phyloP scores from a whole-genome alignment of 2,329 filamentous ascomycete species.

The Ceratocystis smalleyi region DNA sequence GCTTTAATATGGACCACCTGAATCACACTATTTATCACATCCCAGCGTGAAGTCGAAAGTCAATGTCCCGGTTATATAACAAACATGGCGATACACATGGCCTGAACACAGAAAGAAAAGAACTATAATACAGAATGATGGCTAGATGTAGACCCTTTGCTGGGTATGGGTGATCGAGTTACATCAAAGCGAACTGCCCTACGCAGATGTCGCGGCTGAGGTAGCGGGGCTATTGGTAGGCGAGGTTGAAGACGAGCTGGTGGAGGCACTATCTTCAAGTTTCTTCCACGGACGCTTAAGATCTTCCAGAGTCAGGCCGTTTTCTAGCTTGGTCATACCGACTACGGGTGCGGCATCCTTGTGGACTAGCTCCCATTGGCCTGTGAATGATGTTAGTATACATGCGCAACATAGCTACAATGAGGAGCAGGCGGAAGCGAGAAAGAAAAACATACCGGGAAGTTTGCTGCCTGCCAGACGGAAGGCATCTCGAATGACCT shows the following conservation, averaged over 20 bases:
- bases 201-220: slow-evolving; percentile 6
- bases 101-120: slow-evolving; percentile 3
- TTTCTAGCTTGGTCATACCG: slow-evolving; percentile 69
- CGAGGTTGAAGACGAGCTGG: neutral
- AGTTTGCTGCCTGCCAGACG: slow-evolving; percentile 87
- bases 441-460: slow-evolving; percentile 47
- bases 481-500: slow-evolving; percentile 86
- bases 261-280: neutral
- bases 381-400: slow-evolving; percentile 28
- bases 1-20: neutral
- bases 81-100: slow-evolving; percentile 9
- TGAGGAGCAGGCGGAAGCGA: neutral
- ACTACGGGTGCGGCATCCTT: slow-evolving; percentile 83
- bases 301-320: slow-evolving; percentile 67
- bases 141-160: neutral
- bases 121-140: slow-evolving; percentile 15
- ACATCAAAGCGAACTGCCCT: neutral
- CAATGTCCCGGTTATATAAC: neutral
- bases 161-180: slow-evolving; percentile 1
- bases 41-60: too few species aligned
- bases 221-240: slow-evolving; percentile 1
- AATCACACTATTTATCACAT: too few species aligned
- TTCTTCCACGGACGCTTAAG: slow-evolving; percentile 61
- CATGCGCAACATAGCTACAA: neutral
- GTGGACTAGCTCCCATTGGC: slow-evolving; percentile 82